These are phyloP conservation scores for Neonectria coccinea DNA, from an alignment of 2,329 filamentous ascomycete species.

Conservation along the genomic window DNA sequence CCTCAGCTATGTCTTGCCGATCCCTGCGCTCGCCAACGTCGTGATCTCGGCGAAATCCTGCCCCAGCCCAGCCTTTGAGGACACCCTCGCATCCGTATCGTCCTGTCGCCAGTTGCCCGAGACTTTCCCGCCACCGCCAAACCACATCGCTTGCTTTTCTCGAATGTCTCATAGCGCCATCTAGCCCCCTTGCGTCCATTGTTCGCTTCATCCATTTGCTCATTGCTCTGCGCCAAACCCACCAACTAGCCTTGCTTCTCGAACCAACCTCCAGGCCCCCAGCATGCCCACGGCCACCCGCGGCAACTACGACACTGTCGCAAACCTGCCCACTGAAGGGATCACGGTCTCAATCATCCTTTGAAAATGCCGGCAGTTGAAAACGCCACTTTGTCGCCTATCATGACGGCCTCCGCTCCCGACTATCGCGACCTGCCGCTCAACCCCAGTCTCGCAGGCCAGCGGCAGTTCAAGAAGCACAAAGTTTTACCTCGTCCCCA, in stretches of 20 bases:
- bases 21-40: constrained; percentile 36
- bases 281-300: constrained; percentile 42
- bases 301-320: constrained; percentile 36
- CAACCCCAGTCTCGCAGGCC: constrained; percentile 45
- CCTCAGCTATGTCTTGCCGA: constrained; percentile 40
- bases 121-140: constrained; percentile 23
- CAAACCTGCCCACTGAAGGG: constrained; percentile 38
- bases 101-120: constrained; percentile 31
- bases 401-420: constrained; percentile 49
- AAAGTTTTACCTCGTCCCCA: constrained; percentile 57
- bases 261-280: constrained; percentile 32
- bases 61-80: constrained; percentile 32
- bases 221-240: constrained; percentile 33
- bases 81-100: constrained; percentile 34
- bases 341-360: constrained; percentile 10
- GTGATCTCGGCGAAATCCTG: constrained; percentile 37
- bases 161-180: constrained; percentile 39
- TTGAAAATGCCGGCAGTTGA: constrained; percentile 47
- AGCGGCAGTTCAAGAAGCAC: constrained; percentile 60
- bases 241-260: constrained; percentile 33
- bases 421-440: constrained; percentile 46
- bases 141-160: constrained; percentile 34
- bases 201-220: constrained; percentile 20
- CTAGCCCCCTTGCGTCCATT: constrained; percentile 34
- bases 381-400: constrained; percentile 45